These are phyloP conservation scores for Krasilnikovozyma curviuscula DNA, from an alignment of 768 basidiomycete species.

Conservation along the genomic window DNA sequence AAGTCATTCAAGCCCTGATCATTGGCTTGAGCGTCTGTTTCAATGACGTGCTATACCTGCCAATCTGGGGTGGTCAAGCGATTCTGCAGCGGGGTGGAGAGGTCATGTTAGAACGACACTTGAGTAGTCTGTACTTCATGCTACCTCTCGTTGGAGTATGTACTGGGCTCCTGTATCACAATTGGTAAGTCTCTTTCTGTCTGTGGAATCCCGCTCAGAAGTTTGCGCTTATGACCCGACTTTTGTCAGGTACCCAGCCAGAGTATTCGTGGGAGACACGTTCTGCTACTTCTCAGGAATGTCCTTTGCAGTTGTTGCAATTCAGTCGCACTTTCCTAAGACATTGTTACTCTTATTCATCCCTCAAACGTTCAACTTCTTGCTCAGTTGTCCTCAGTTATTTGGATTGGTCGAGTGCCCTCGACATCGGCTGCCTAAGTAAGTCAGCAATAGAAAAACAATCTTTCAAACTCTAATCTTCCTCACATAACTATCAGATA, in stretches of 20 bases:
- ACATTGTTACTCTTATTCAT: conserved; percentile 90
- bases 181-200: conserved; percentile 45
- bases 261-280: conserved; percentile 88
- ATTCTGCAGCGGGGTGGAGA: conserved; percentile 44
- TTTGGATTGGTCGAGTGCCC: conserved; percentile 89
- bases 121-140: conserved; percentile 97
- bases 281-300: conserved; percentile 95
- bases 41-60: conserved; percentile 88
- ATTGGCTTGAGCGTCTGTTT: conserved; percentile 76
- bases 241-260: conserved; percentile 68
- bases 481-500: too few species aligned
- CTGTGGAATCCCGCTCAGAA: neutral
- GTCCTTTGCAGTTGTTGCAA: conserved; percentile 95
- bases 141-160: conserved; percentile 81
- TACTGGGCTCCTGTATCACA: conserved; percentile 76
- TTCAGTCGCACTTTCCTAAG: conserved; percentile 93
- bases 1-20: conserved; percentile 79
- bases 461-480: too few species aligned
- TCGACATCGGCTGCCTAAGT: conserved; percentile 81
- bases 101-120: conserved; percentile 61
- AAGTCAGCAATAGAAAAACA: too few species aligned
- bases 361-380: conserved; percentile 93
- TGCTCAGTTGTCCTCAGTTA: conserved; percentile 81
- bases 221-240: neutral
- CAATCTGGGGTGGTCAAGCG: conserved; percentile 32